phyloP scores from a whole-genome alignment of 768 basidiomycete genomes.

The Cyathus striatus region DNA sequence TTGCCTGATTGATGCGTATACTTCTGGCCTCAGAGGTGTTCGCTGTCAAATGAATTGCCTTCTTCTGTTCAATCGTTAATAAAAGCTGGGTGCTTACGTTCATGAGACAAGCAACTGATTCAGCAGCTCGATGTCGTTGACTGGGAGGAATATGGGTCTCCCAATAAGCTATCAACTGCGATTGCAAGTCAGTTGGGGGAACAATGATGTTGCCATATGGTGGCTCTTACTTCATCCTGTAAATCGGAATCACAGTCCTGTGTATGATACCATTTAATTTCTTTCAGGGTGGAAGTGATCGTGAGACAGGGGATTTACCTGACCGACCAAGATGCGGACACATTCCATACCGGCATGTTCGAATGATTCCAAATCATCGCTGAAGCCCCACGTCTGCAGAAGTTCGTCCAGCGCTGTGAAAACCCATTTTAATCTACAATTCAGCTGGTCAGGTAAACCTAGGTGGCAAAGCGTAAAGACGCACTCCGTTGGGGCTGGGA shows the following conservation, averaged over 20 bases:
- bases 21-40: conserved; percentile 40
- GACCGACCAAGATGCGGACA: conserved; percentile 47
- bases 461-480: conserved; percentile 14
- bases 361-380: conserved; percentile 60
- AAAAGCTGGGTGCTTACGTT: conserved; percentile 42
- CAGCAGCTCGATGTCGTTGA: conserved; percentile 44
- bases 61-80: background rate
- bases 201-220: background rate
- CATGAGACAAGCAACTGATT: conserved; percentile 49
- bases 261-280: conserved; percentile 1
- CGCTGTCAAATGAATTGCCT: conserved; percentile 36
- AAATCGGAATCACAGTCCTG: conserved; percentile 54
- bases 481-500: conserved; percentile 65
- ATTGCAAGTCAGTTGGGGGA: conserved; percentile 2
- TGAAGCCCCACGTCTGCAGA: conserved; percentile 56
- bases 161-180: conserved; percentile 65
- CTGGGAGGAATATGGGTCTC: conserved; percentile 49
- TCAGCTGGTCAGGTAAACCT: conserved; percentile 3
- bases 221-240: conserved; percentile 53
- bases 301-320: conserved; percentile 34
- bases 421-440: conserved; percentile 49
- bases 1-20: conserved; percentile 47
- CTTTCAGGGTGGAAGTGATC: background rate
- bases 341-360: conserved; percentile 63
- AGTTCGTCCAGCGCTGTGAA: conserved; percentile 62